Evolutionary conservation across 2,329 filamentous ascomycete species (phyloP).

Genomic region (Ophiognomonia clavigignenti-juglandacearum): DNA sequence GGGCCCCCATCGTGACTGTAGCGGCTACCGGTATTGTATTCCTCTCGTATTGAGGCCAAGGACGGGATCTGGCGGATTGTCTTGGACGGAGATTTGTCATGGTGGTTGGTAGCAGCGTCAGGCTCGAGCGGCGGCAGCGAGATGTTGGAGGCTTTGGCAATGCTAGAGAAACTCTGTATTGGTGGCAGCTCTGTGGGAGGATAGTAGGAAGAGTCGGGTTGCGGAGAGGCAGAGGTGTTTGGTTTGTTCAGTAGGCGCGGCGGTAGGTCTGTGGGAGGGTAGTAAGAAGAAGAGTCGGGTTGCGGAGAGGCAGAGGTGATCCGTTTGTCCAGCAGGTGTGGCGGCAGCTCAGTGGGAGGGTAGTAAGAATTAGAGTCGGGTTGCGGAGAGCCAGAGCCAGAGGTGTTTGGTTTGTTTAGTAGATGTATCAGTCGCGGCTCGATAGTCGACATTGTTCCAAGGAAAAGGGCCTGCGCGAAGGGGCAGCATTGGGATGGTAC

Average conservation of each 20-base stretch:
- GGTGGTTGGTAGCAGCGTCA: slow-evolving; percentile 36
- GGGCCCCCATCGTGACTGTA: slow-evolving; percentile 10
- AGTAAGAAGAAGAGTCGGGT: slow-evolving; percentile 20
- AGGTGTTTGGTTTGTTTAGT: slow-evolving; percentile 52
- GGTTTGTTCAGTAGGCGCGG: slow-evolving; percentile 58
- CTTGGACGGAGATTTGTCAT: slow-evolving; percentile 19
- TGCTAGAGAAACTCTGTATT: slow-evolving; percentile 40
- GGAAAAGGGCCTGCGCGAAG: slow-evolving; percentile 30
- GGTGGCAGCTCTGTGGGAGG: slow-evolving; percentile 50
- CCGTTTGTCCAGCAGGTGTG: slow-evolving; percentile 55
- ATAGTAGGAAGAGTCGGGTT: slow-evolving; percentile 22
- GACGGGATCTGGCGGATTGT: slow-evolving; percentile 21
- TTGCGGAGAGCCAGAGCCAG: slow-evolving; percentile 24
- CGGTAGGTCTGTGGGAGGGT: slow-evolving; percentile 48
- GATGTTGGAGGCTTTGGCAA: slow-evolving; percentile 38
- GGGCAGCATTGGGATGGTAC: slow-evolving; percentile 32
- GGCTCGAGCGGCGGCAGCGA: slow-evolving; percentile 49
- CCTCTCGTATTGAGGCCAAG: slow-evolving; percentile 17
- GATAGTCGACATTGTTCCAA: slow-evolving; percentile 62
- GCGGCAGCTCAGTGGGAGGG: slow-evolving; percentile 48
- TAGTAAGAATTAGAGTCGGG: slow-evolving; percentile 23
- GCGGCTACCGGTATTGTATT: slow-evolving; percentile 12
- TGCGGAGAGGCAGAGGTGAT: slow-evolving; percentile 36
- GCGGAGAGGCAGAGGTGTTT: slow-evolving; percentile 32
- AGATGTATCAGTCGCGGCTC: slow-evolving; percentile 64